Conservation (phyloP, 192 early-diverging fungal species). For the Entomortierella beljakovae region DNA sequence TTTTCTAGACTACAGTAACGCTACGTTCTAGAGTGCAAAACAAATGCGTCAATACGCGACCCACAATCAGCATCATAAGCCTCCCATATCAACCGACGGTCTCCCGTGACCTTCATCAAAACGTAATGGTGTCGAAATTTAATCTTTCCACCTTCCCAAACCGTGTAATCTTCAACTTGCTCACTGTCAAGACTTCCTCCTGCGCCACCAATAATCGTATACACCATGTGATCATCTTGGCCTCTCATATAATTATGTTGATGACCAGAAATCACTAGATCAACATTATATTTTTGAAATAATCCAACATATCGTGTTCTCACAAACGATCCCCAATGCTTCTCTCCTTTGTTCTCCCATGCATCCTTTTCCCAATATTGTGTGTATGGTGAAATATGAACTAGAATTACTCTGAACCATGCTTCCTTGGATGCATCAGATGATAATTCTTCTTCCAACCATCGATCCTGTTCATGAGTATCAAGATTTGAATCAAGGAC, state of each 20-base stretch:
- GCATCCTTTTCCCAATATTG: conserved; percentile 81
- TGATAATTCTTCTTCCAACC: conserved; percentile 68
- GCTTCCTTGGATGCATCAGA: conserved; percentile 64
- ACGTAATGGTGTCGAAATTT: conserved; percentile 57
- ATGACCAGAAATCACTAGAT: conserved; percentile 81
- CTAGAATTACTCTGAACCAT: conserved; percentile 71
- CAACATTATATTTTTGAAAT: conserved; percentile 74
- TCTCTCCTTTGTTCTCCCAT: conserved; percentile 75
- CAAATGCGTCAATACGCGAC: conserved; percentile 49
- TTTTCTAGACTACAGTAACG: background rate
- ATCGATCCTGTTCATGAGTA: conserved; percentile 67
- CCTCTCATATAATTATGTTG: conserved; percentile 84
- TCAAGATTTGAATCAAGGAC: conserved; percentile 78
- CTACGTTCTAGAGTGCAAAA: conserved; percentile 47
- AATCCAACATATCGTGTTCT: conserved; percentile 71
- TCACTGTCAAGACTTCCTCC: conserved; percentile 73
- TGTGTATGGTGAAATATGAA: conserved; percentile 80
- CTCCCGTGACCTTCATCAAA: conserved; percentile 53
- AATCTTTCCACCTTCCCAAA: conserved; percentile 37
- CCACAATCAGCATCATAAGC: conserved; percentile 53
- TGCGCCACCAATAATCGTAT: conserved; percentile 80
- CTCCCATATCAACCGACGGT: conserved; percentile 56
- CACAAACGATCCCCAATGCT: conserved; percentile 78
- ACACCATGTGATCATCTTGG: conserved; percentile 63
- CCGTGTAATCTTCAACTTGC: conserved; percentile 73